phyloP scores from a whole-genome alignment of 169 alveolate species.

The Eimeria sp. region DNA sequence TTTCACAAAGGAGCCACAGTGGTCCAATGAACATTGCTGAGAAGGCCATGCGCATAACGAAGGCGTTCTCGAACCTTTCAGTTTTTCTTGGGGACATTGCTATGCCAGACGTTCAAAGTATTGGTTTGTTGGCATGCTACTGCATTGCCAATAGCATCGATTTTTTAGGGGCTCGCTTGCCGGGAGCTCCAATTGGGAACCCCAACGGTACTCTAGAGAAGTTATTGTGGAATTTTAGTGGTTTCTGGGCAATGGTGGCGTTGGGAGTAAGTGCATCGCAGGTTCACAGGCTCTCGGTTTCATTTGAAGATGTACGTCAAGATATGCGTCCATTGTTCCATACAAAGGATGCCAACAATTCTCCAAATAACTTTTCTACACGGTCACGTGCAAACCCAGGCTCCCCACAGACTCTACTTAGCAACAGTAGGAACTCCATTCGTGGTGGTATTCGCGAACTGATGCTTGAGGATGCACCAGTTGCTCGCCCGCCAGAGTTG shows the following conservation, averaged over 20 bases:
- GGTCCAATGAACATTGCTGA: neutral
- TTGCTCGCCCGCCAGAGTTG: neutral
- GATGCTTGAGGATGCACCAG: neutral
- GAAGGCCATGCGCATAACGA: constrained; percentile 13
- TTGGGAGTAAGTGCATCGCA: constrained; percentile 61
- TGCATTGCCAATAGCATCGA: constrained; percentile 57
- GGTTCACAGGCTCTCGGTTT: constrained; percentile 33
- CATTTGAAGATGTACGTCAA: constrained; percentile 24
- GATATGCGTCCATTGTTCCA: neutral
- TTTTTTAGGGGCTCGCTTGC: constrained; percentile 58
- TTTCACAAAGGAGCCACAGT: neutral
- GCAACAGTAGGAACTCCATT: neutral
- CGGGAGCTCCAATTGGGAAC: neutral
- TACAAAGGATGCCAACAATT: neutral
- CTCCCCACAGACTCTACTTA: neutral
- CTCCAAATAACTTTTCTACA: neutral
- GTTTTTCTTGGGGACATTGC: constrained; percentile 40
- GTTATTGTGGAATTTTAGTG: constrained; percentile 55
- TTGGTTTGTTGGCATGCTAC: constrained; percentile 63
- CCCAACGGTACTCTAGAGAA: constrained; percentile 11
- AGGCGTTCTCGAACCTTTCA: neutral
- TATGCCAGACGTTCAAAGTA: constrained; percentile 75
- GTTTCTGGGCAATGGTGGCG: constrained; percentile 66
- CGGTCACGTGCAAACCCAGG: neutral
- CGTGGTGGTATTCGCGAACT: neutral